Conservation (phyloP, 352 stramenopile species). For the Pythium biforme region DNA sequence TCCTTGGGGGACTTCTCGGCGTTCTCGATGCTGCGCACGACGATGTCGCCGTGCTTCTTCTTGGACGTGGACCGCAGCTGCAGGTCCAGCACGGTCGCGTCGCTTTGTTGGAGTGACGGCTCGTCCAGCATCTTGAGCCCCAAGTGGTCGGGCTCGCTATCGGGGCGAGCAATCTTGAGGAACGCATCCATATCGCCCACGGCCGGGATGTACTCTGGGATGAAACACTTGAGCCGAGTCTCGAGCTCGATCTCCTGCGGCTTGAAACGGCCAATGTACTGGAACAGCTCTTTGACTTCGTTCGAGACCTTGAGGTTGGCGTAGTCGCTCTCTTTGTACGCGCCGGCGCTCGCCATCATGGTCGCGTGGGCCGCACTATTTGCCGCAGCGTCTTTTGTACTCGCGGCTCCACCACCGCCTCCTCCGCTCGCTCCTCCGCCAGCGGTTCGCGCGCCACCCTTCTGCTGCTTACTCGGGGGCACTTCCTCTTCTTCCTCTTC, state of each 20-base stretch:
- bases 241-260: slow-evolving; percentile 95
- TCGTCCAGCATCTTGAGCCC: slow-evolving; percentile 95
- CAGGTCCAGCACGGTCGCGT: slow-evolving; percentile 94
- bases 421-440: slow-evolving; percentile 18
- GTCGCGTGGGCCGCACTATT: slow-evolving; percentile 41
- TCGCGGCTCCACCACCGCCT: slow-evolving; percentile 1
- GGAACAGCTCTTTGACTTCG: slow-evolving; percentile 91
- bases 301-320: slow-evolving; percentile 85
- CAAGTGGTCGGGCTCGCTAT: slow-evolving; percentile 87
- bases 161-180: slow-evolving; percentile 94
- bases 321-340: slow-evolving; percentile 90
- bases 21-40: slow-evolving; percentile 94
- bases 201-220: slow-evolving; percentile 95
- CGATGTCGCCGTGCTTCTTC: slow-evolving; percentile 91
- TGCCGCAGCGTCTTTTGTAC: slow-evolving; percentile 6
- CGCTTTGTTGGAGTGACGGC: slow-evolving; percentile 89
- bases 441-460: slow-evolving; percentile 13
- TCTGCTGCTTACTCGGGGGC: slow-evolving; percentile 14
- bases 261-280: slow-evolving; percentile 95
- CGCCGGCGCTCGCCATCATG: slow-evolving; percentile 65
- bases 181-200: slow-evolving; percentile 97
- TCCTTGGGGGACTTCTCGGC: slow-evolving; percentile 91
- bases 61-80: slow-evolving; percentile 94
- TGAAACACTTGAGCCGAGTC: slow-evolving; percentile 95
- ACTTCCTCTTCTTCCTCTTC: slow-evolving; percentile 58